These are phyloP conservation scores for Aspergillus tanneri DNA, from an alignment of 2,329 filamentous ascomycete genomes.

Conservation along the genomic window DNA sequence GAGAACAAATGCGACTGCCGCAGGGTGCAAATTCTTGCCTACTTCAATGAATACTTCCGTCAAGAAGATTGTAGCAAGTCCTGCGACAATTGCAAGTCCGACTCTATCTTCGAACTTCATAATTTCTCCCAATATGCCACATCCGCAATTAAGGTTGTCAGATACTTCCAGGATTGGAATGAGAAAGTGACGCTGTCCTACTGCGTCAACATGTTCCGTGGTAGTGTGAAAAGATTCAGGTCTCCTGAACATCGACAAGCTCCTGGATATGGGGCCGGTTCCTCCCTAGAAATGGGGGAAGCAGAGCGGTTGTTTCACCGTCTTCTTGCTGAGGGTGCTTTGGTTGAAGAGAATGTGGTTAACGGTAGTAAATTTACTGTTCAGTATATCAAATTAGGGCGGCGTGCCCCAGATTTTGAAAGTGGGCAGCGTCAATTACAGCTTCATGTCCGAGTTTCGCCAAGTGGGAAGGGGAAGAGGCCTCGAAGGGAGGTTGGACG, in stretches of 20 bases:
- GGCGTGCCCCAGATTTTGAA: constrained; percentile 49
- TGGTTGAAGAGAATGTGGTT: constrained; percentile 68
- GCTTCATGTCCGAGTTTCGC: constrained; percentile 55
- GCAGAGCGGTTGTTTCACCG: constrained; percentile 80
- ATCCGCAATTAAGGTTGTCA: constrained; percentile 68
- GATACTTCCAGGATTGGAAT: constrained; percentile 44
- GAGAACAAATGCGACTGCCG: constrained; percentile 87
- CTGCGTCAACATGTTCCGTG: constrained; percentile 80
- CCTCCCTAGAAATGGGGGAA: constrained; percentile 69
- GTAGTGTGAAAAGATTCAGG: constrained; percentile 62
- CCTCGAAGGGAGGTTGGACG: constrained; percentile 38
- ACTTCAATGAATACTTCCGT: constrained; percentile 85
- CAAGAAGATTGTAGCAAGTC: constrained; percentile 67
- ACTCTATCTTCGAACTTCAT: constrained; percentile 65
- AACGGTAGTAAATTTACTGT: constrained; percentile 67
- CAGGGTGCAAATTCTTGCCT: constrained; percentile 81
- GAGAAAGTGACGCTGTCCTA: constrained; percentile 71
- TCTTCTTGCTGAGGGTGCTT: constrained; percentile 69
- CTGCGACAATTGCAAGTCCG: constrained; percentile 88
- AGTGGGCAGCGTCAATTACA: constrained; percentile 47
- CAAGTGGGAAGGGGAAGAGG: constrained; percentile 36
- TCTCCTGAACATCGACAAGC: constrained; percentile 51
- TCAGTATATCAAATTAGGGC: constrained; percentile 59
- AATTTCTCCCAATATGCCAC: constrained; percentile 77
- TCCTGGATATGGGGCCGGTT: constrained; percentile 66